Conservation (phyloP, 306 rosid species). For the Acacia confusa region DNA sequence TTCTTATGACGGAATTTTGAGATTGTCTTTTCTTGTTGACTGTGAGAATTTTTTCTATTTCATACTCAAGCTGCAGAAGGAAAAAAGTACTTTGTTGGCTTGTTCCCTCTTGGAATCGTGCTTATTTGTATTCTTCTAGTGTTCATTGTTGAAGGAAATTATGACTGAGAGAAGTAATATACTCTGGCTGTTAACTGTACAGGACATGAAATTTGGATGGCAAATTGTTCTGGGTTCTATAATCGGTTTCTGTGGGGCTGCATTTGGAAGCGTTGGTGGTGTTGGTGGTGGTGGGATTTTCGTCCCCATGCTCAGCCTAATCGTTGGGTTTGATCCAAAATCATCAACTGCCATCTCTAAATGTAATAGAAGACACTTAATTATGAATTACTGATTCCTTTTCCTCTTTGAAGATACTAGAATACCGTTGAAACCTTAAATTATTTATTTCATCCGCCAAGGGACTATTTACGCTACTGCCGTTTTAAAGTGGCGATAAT, state of each 20-base stretch:
- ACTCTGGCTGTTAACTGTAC: constrained; percentile 23
- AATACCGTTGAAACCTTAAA: not conserved
- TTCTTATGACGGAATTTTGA: not conserved
- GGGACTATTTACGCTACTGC: not conserved
- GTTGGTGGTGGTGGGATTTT: constrained; percentile 98
- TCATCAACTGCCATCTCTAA: constrained; percentile 95
- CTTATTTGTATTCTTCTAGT: not conserved
- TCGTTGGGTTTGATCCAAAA: constrained; percentile 89
- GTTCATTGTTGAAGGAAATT: not conserved
- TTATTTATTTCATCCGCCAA: not conserved
- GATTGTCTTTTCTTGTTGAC: not conserved
- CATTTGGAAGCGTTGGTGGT: constrained; percentile 97
- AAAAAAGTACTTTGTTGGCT: constrained; percentile 11
- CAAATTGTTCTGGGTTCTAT: constrained; percentile 59
- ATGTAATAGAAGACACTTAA: constrained; percentile 50
- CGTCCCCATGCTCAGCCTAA: constrained; percentile 90
- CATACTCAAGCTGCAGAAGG: not conserved
- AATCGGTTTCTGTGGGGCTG: constrained; percentile 86
- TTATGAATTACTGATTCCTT: not conserved
- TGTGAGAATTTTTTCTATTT: not conserved
- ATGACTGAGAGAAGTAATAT: not conserved
- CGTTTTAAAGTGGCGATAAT: not conserved
- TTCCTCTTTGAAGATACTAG: not conserved
- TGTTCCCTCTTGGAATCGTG: not conserved
- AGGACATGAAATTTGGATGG: constrained; percentile 95